These are phyloP conservation scores for Colletotrichum cereale DNA, from an alignment of 2,329 filamentous ascomycete species.

Conservation along the genomic window DNA sequence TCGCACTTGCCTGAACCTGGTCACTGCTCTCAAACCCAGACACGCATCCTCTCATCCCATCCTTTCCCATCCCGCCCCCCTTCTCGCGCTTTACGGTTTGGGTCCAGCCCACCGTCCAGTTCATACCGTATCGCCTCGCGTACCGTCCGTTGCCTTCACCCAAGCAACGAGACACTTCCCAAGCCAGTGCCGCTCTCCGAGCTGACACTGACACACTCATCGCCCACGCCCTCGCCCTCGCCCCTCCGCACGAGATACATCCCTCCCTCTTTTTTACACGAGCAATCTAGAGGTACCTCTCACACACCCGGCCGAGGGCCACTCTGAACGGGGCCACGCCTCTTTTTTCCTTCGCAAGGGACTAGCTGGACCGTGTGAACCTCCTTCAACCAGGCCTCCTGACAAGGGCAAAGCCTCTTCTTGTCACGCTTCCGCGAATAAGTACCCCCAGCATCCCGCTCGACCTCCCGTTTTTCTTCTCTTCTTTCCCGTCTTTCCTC, in stretches of 20 bases:
- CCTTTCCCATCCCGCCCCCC: not conserved
- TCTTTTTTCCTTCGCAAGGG: slow-evolving; percentile 34
- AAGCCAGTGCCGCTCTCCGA: slow-evolving; percentile 14
- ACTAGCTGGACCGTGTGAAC: slow-evolving; percentile 38
- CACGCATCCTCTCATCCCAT: not conserved
- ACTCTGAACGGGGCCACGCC: slow-evolving; percentile 37
- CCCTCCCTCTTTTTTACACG: slow-evolving; percentile 19
- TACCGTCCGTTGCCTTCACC: slow-evolving; percentile 3
- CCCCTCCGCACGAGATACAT: slow-evolving; percentile 3
- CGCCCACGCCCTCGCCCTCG: slow-evolving; percentile 4
- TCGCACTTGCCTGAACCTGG: slow-evolving; percentile 10
- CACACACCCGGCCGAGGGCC: slow-evolving; percentile 14
- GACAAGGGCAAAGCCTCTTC: slow-evolving; percentile 38
- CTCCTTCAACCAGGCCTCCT: slow-evolving; percentile 36
- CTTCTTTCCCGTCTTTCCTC: slow-evolving; percentile 48
- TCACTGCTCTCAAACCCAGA: slow-evolving; percentile 3
- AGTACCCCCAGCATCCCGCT: slow-evolving; percentile 53
- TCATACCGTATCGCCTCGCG: slow-evolving; percentile 10
- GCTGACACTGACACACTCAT: slow-evolving; percentile 31
- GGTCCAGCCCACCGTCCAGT: not conserved
- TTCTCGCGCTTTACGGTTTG: slow-evolving; percentile 6
- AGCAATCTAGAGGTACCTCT: slow-evolving; percentile 13
- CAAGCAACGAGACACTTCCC: slow-evolving; percentile 19
- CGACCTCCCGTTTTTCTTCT: slow-evolving; percentile 46
- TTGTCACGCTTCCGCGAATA: slow-evolving; percentile 48